Evolutionary conservation across 2,329 filamentous ascomycete genomes (phyloP), one percentile per base, ranked within the genome.

Genomic region (Thielaviopsis ethacetica): DNA sequence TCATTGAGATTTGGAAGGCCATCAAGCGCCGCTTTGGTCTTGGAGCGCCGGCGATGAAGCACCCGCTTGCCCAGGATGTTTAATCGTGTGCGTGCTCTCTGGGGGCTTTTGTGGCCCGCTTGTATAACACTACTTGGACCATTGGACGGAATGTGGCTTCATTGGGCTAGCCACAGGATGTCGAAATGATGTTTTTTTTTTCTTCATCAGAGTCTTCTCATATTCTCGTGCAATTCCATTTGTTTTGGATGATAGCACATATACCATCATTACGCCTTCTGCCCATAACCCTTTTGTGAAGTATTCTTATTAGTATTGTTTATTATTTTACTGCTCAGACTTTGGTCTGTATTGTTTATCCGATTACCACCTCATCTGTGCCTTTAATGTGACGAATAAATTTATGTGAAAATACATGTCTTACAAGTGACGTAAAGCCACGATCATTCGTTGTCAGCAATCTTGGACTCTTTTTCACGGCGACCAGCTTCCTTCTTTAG

Each of bases 1-100:
- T 85, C 9, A 74, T 87, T 2, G 85, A 89, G 71, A 64, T 65
- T 0, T 89, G 84, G 83, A 88, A 88, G 71, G 84, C 78, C 58
- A 70, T 72, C 15, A 89, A 89, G 75, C 72, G 84, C 38, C 67
- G 71, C 15, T 69, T 74, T 41, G 63, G 65, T 3, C 65, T 73
- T 15, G 72, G 72, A 24, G 60, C 54, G 15, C 34, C 19, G 26
- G 19, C 24, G 15, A 13, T 19, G 17, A 55, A 26, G 26, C 59
- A 56, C 30, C 24, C 55, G 7, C 24, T 57, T 13, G n/a, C 52
- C n/a, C 49, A 57, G 22, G 54, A 60, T 22, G 58, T 26, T 30
- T 59, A 55, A 54, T 27, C 26, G 9, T 4, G 4, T 27, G 26
- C 9, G 26, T 9, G 26, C 26, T 27, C 26, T 27, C 26, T 27